Percentiles rank a stretch among this genome's conserved stretches.
These are phyloP conservation scores for Aspergillus sp. DNA, from an alignment of 2,329 filamentous ascomycete genomes.

Conservation along the genomic window DNA sequence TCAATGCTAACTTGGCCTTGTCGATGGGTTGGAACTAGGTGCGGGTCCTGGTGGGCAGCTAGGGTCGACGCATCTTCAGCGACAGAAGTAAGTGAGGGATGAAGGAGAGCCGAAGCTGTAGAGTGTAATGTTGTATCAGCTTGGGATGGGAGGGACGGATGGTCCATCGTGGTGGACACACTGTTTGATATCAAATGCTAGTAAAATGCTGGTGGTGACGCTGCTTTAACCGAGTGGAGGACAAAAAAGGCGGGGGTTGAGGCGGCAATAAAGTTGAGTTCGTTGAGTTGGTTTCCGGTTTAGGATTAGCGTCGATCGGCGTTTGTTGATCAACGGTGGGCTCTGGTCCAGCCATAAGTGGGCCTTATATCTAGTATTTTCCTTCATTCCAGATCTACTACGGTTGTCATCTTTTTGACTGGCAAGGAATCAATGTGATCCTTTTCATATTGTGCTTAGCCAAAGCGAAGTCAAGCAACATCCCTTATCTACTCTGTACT, in stretches of 20 bases:
- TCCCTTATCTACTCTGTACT: too few species aligned
- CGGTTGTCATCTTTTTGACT: too few species aligned
- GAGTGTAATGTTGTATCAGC: not conserved
- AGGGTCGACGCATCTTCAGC: constrained; percentile 27
- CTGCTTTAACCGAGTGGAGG: constrained; percentile 18
- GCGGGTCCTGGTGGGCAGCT: constrained; percentile 12
- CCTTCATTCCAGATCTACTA: too few species aligned
- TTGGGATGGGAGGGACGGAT: not conserved
- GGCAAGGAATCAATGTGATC: too few species aligned
- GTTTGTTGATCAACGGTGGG: not conserved
- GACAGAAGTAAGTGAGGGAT: constrained; percentile 26
- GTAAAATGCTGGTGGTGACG: constrained; percentile 4
- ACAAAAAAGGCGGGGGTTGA: constrained; percentile 18
- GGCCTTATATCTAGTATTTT: too few species aligned
- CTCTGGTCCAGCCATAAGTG: too few species aligned
- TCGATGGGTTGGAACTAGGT: not conserved
- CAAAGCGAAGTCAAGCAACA: too few species aligned
- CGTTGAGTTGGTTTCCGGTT: not conserved
- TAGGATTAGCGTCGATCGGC: not conserved
- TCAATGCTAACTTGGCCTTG: not conserved
- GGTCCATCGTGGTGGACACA: constrained; percentile 31
- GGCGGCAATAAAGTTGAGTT: constrained; percentile 14
- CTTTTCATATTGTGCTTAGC: too few species aligned
- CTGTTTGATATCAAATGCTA: not conserved
- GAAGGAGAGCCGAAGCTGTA: constrained; percentile 24